Base-by-base conservation (phyloP, 805 yeast genomes). In the Candida taoyuanica region DNA sequence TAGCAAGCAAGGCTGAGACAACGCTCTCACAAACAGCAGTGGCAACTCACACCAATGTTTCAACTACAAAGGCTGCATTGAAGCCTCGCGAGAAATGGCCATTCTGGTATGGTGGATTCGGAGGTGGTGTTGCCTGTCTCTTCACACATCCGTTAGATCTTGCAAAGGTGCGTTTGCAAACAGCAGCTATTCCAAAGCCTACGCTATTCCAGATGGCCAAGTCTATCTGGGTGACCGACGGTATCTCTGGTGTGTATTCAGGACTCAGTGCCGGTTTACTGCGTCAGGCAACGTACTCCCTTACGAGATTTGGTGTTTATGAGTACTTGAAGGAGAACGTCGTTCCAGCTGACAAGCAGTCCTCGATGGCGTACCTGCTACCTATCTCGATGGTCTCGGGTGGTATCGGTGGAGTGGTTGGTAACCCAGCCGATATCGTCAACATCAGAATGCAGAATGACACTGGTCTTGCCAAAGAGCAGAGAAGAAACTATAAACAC, bases 391-490 rank as follows among this genome's bases (percentile, higher is more conserved):
- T 86, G 93, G 47, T 82, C n/a, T 76, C 89, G 11, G 95, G 96
- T 37, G 84, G 81, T 19, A 60, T 78, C 41, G 96, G 96, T 44
- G 95, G 95, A 8, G 62, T 85, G 17, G 82, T 84, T 3, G 96
- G 96, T 17, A 86, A 86, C 55, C 95, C 95, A 4, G 78, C 93
- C 1, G 96, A 86, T 56, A 82, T 86, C 12, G 87, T 85, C 27
- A 86, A 86, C 50, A 84, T 86, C 46, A 74, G 95, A 62, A 86
- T 86, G 96, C 96, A 86, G 59, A 86, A 86, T 58, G 96, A 86
- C 55, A 76, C 82, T 6, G 65, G 88, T 0, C 65, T 84, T 42
- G 85, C 88, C 5, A 40, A 61, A 5, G 78, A 68, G 2, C 70
- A 78, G 48, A 72, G 88, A 56, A 72, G 95, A 58, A 76, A 82